A percentile compares a stretch with the other conserved stretches of the same genome.
Evolutionary conservation across 2,329 filamentous ascomycete species (phyloP).

Genomic region (Chaetomiaceae sp.): DNA sequence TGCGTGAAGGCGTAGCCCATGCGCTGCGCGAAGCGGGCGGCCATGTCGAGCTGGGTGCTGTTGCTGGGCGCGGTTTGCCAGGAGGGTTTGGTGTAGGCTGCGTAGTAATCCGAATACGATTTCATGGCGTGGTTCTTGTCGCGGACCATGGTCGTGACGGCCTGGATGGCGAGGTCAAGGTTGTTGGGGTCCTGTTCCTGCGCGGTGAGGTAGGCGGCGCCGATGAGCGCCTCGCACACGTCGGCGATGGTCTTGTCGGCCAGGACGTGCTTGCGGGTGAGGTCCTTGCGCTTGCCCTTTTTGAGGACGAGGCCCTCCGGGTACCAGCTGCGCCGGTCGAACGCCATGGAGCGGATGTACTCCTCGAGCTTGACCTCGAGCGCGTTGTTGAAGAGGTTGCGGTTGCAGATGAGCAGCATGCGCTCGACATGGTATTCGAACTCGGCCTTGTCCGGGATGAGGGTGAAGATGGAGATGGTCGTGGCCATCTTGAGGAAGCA

Average conservation of each 20-base stretch:
- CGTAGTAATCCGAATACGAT: conserved; percentile 68
- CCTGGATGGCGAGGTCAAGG: conserved; percentile 56
- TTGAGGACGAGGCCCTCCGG: conserved; percentile 71
- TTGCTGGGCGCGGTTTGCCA: conserved; percentile 64
- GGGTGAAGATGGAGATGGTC: conserved; percentile 77
- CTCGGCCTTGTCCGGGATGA: conserved; percentile 73
- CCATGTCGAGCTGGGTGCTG: conserved; percentile 65
- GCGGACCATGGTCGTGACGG: conserved; percentile 66
- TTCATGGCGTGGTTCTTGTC: conserved; percentile 65
- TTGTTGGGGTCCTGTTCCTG: conserved; percentile 29
- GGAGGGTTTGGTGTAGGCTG: conserved; percentile 60
- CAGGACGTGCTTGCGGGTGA: conserved; percentile 58
- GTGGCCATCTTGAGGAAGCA: conserved; percentile 95
- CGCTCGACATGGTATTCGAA: conserved; percentile 85
- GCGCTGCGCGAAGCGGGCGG: conserved; percentile 55
- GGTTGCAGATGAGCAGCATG: conserved; percentile 88
- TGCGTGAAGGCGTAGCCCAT: conserved; percentile 64
- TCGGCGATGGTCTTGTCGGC: conserved; percentile 90
- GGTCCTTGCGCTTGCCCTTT: conserved; percentile 61
- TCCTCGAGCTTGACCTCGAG: conserved; percentile 61
- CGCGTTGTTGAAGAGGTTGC: conserved; percentile 78
- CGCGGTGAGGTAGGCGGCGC: conserved; percentile 65
- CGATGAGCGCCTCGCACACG: conserved; percentile 91
- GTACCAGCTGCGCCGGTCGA: conserved; percentile 84
- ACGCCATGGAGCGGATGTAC: conserved; percentile 77